These are phyloP conservation scores for Kwoniella mangroviensis DNA, from an alignment of 768 basidiomycete genomes.

Conservation along the genomic window DNA sequence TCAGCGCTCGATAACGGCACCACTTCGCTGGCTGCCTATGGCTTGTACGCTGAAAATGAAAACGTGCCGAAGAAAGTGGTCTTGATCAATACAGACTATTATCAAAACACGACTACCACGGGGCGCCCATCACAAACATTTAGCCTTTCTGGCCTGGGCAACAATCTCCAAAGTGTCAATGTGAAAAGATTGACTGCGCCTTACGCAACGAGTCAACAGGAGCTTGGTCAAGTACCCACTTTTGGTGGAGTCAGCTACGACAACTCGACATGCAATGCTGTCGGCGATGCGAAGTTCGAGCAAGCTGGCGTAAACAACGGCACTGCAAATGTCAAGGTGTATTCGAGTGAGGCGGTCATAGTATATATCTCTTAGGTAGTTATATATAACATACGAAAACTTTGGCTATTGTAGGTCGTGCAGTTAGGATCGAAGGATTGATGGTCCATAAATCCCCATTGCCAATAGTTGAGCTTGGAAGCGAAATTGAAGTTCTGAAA, in stretches of 20 bases:
- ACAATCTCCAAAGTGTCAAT: conserved; percentile 24
- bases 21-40: conserved; percentile 55
- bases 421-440: too few species aligned
- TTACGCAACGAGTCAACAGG: conserved; percentile 55
- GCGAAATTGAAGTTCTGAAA: too few species aligned
- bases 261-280: conserved; percentile 42
- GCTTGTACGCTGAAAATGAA: conserved; percentile 42
- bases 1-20: conserved; percentile 59
- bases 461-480: too few species aligned
- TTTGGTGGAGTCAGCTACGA: conserved; percentile 56
- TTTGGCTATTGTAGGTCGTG: too few species aligned
- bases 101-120: conserved; percentile 54
- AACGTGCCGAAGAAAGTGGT: conserved; percentile 55
- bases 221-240: conserved; percentile 58
- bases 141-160: conserved; percentile 51
- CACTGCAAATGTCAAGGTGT: conserved; percentile 50
- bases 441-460: too few species aligned
- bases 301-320: conserved; percentile 43
- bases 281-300: conserved; percentile 53
- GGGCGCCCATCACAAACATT: conserved; percentile 47
- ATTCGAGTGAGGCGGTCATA: conserved; percentile 60
- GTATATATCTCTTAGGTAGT: conserved; percentile 26
- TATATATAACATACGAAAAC: too few species aligned
- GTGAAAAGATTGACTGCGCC: conserved; percentile 59
- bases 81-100: conserved; percentile 58